Evolutionary conservation across 306 rosid species (phyloP), one percentile per base, ranked within the genome.

Genomic region (Dryas drummondii): DNA sequence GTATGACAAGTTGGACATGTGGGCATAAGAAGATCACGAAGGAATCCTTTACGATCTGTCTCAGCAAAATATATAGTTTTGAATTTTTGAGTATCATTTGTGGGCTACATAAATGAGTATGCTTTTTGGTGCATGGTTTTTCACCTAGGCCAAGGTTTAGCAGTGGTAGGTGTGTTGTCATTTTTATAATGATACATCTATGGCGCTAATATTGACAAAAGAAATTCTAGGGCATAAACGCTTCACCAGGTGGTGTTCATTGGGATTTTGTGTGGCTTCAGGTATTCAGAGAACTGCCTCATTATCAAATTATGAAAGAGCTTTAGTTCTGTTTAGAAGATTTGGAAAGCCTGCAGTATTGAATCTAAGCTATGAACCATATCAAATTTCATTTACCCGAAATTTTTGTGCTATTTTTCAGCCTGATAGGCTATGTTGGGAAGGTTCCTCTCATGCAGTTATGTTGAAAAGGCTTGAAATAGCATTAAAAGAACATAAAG

Each of bases 371-470:
- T 58, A 37, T 72, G 52, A 68, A 14, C 68, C n/a, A 27, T 68
- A 69, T 41, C 83, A 37, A 7, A 53, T 15, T 79, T 66, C 72
- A 9, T 63, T 66, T 73, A 66, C 42, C 75, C 77, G 46, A 42
- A 62, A n/a, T 0, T 26, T 84, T 65, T 86, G 87, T 74, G 78
- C 91, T 22, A 53, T 53, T 41, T 70, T 40, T 41, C 70, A 46
- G 46, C 66, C 80, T 40, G 86, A 76, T 66, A 87, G 80, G 82
- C 71, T 94, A 49, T 46, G 86, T 63, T 94, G 97, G 96, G 98
- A 81, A 82, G 93, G 87, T 84, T 94, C 97, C 32, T 84, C 91
- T 69, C 73, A 54, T 74, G 79, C 72, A 15, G 78, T 81, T 67
- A 60, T 94, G 66, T 57, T 82, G 86, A 77, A 71, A 66, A 91